phyloP scores from a whole-genome alignment of 768 basidiomycete genomes.

The Stropharia rugosoannulata region DNA sequence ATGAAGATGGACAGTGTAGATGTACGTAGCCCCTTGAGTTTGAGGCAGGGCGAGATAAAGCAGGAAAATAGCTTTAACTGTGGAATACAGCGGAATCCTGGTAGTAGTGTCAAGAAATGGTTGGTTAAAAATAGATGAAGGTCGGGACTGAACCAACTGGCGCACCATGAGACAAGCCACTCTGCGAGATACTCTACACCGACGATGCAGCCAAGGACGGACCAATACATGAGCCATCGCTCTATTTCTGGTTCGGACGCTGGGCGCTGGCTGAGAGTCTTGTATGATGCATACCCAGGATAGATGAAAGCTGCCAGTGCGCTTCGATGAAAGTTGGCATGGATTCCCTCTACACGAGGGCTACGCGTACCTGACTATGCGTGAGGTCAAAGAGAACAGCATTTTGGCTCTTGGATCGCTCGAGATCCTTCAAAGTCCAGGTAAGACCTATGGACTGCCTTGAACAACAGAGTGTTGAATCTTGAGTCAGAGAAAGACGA shows the following conservation, averaged over 20 bases:
- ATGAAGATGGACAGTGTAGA: constrained; percentile 77
- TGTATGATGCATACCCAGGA: constrained; percentile 96
- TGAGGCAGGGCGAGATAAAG: constrained; percentile 91
- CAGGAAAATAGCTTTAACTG: constrained; percentile 79
- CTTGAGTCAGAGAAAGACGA: too few species aligned
- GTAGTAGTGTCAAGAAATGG: background rate
- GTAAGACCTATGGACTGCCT: too few species aligned
- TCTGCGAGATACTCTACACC: constrained; percentile 82
- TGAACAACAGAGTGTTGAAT: too few species aligned
- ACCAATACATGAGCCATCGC: constrained; percentile 98
- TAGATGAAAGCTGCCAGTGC: constrained; percentile 83
- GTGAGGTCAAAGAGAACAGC: constrained; percentile 49
- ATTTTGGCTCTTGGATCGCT: constrained; percentile 23
- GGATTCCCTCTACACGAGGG: background rate
- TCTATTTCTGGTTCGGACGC: constrained; percentile 84
- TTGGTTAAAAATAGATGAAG: background rate
- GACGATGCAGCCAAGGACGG: constrained; percentile 80
- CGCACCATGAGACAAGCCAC: constrained; percentile 86
- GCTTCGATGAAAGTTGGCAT: constrained; percentile 31
- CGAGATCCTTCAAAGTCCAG: background rate
- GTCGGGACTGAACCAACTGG: constrained; percentile 6
- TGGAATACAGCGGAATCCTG: constrained; percentile 90
- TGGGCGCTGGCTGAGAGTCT: constrained; percentile 84
- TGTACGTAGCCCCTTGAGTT: constrained; percentile 81
- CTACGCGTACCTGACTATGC: constrained; percentile 42